phyloP scores from a whole-genome alignment of 2,329 filamentous ascomycete species.

The Xylaria polymorpha region DNA sequence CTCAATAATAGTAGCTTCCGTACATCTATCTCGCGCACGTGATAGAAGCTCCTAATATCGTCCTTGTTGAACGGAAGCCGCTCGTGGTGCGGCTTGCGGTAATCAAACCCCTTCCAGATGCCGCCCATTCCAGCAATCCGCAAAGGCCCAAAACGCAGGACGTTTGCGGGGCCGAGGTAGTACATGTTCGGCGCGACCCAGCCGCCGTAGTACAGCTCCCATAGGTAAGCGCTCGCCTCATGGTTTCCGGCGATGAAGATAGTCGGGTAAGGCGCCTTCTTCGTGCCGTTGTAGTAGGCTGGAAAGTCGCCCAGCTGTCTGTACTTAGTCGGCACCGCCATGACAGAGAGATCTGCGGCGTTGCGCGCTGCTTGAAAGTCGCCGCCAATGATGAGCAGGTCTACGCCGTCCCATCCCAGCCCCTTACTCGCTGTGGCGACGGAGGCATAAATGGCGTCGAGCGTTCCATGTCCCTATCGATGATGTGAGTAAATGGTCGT shows the following conservation, averaged over 20 bases:
- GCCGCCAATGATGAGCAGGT: slow-evolving; percentile 92
- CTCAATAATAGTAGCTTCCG: slow-evolving; percentile 86
- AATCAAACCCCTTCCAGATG: slow-evolving; percentile 95
- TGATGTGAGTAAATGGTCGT: background rate
- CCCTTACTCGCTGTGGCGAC: slow-evolving; percentile 74
- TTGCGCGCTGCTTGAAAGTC: slow-evolving; percentile 97
- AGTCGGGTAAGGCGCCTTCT: slow-evolving; percentile 85
- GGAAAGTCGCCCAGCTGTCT: slow-evolving; percentile 91
- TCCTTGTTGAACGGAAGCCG: slow-evolving; percentile 82
- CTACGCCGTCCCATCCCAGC: slow-evolving; percentile 83
- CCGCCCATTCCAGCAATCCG: slow-evolving; percentile 91
- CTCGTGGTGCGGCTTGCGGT: slow-evolving; percentile 84
- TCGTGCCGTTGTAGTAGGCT: slow-evolving; percentile 86
- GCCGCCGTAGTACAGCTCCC: slow-evolving; percentile 94
- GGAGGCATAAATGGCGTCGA: slow-evolving; percentile 90
- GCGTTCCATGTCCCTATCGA: slow-evolving; percentile 83
- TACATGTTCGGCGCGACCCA: slow-evolving; percentile 98
- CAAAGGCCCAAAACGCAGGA: slow-evolving; percentile 83
- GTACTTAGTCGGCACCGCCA: slow-evolving; percentile 91
- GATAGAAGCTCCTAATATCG: slow-evolving; percentile 86
- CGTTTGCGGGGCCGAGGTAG: slow-evolving; percentile 93
- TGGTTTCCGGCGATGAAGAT: slow-evolving; percentile 96
- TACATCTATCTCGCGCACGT: slow-evolving; percentile 89
- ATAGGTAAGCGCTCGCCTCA: slow-evolving; percentile 89
- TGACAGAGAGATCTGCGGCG: slow-evolving; percentile 84